Evolutionary conservation across 805 yeast genomes (phyloP), one percentile per base, ranked within the genome.

Genomic region (Monosporozyma siamensis): DNA sequence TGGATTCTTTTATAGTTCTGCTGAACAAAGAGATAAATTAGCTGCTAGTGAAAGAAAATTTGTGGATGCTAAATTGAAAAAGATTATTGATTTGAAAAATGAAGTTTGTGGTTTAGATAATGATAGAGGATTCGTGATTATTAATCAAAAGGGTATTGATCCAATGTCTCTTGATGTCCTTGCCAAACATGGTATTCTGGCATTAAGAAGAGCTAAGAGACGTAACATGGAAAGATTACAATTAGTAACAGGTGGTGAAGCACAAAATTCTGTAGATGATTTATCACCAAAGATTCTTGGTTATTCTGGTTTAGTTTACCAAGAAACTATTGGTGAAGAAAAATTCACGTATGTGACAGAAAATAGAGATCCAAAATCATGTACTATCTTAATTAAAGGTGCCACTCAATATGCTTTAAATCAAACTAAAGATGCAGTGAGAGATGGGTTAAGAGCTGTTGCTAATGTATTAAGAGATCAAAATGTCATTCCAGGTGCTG

Each of bases 161-260:
- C 98, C 98, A 50, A 83, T 92, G 92, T 88, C 97, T 6, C 70
- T 92, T 49, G 98, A 92, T 61, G 81, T 90, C 4, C 72, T 92
- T 50, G 97, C 97, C 35, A 87, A 86, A 61, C 82, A 92, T 65
- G 84, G 83, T 54, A 92, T 92, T 52, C 71, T 92, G 54, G 98
- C 98, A 1, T 73, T 92, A 55, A 81, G 99, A 71, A 80, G 98
- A 61, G 99, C 99, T 35, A 92, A 92, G 72, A 80, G 99, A 71
- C 82, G 99, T 70, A 92, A 92, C 66, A 90, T 92, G 98, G 99
- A 92, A 70, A 80, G 99, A 63, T 73, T 92, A 60, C 99, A 92
- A 67, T 74, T 92, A 47, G 87, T 88, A 41, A 85, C 95, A 49
- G 98, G 97, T 24, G 99, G 98, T 54, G 92, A 83, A 61, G 97